Base-by-base conservation (phyloP, 306 rosid species). In the Inga oerstediana region DNA sequence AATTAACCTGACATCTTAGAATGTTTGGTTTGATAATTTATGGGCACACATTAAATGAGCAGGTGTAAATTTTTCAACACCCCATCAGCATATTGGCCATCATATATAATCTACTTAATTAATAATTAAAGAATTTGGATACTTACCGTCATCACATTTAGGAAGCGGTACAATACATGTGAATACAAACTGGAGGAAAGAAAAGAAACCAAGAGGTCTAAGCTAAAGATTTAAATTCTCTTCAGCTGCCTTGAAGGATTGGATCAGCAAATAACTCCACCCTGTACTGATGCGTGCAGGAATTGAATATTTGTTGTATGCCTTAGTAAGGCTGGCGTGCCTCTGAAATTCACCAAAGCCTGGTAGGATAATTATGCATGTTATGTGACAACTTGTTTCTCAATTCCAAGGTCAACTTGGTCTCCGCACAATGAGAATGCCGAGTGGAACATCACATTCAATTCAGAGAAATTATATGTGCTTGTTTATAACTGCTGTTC, bases 251-350 rank as follows among this genome's bases (percentile, higher is more conserved):
- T 82, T 61, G 72, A 64, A 85, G 87, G 74, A 58, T 8, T 20
- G 27, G 64, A n/a, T 58, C 64, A 65, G 80, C 54, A 48, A 85
- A 82, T 84, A 72, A 92, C 98, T 93, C 92, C 92, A 91, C 99
- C 98, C 84, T 76, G 74, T 72, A 89, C 87, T 72, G 83, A 84
- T 22, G 76, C 72, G 68, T 79, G 4, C 10, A 46, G 51, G 14
- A 46, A 46, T 46, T 46, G 0, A 46, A 46, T 46, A 5, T 37
- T 37, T 37, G 41, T 37, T 5, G 41, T 37, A 5, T 4, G 41
- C 41, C 41, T 37, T 37, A 5, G 41, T 37, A 37, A 37, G 41
- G 41, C 41, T 37, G 7, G 41, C 41, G 41, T 37, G 41, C 41
- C 41, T 37, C 41, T 37, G 41, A 37, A 37, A 37, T 37, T 37